Evolutionary conservation across 148 eudicot species (phyloP).

Genomic region (Nepenthes gracilis): DNA sequence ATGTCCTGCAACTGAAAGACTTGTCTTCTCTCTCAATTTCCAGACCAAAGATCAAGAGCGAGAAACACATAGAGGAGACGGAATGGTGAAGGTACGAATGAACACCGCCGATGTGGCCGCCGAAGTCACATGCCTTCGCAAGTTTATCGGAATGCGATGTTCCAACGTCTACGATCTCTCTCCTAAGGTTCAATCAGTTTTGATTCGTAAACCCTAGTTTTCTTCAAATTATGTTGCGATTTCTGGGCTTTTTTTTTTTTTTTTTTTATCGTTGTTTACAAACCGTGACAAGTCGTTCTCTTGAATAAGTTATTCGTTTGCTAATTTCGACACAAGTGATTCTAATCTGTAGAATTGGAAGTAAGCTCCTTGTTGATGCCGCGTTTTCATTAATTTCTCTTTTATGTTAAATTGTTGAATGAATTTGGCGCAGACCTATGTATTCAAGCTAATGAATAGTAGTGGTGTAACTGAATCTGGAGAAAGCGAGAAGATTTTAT

Average conservation of each 20-base stretch:
- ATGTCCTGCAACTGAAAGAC: no score
- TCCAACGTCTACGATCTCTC: constrained; percentile 90
- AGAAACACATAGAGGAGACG: background rate
- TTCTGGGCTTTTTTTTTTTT: background rate
- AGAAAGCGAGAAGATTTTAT: constrained; percentile 93
- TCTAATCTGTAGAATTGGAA: no score
- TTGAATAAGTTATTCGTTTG: background rate
- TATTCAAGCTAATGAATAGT: constrained; percentile 95
- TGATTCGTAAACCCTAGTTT: background rate
- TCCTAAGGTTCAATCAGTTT: constrained; percentile 49
- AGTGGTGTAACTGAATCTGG: constrained; percentile 98
- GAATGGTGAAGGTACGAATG: constrained; percentile 98
- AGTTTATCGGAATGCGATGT: constrained; percentile 88
- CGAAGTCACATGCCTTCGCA: constrained; percentile 86
- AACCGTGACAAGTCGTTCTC: background rate
- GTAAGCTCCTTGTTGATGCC: background rate
- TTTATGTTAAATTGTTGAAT: background rate
- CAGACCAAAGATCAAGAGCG: no score
- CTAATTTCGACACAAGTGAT: no score
- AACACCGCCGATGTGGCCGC: constrained; percentile 99
- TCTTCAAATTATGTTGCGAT: background rate
- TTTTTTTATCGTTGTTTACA: background rate
- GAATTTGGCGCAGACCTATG: constrained; percentile 56
- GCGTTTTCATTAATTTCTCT: background rate
- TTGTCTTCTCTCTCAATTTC: no score